These are phyloP conservation scores for Symbiotaphrina buchneri DNA, from an alignment of 495 filamentous ascomycete species.

Conservation along the genomic window DNA sequence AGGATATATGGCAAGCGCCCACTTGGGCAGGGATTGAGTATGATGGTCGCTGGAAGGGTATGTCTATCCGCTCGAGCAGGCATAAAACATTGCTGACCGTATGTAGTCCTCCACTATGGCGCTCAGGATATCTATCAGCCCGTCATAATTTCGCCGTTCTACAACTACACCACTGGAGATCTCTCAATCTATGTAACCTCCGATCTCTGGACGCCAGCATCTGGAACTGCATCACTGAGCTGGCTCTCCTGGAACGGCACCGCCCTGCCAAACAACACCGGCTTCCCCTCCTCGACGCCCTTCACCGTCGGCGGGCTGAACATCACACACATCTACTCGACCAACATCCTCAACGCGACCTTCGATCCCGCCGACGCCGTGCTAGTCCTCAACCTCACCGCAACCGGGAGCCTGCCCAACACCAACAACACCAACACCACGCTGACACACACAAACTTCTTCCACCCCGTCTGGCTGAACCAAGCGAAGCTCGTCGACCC, in stretches of 20 bases:
- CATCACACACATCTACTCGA: constrained; percentile 26
- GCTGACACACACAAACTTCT: constrained; percentile 33
- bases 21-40: no score
- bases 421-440: constrained; percentile 17
- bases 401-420: constrained; percentile 29
- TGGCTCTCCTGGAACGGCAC: constrained; percentile 16
- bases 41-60: no score
- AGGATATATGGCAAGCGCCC: no score
- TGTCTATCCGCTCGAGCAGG: no score
- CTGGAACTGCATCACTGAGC: constrained; percentile 11
- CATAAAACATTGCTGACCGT: no score
- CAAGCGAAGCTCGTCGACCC: constrained; percentile 33
- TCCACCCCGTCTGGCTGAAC: constrained; percentile 27
- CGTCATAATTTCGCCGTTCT: constrained; percentile 38
- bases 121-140: no score
- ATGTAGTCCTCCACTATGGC: no score
- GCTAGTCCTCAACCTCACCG: constrained; percentile 29
- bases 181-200: constrained; percentile 37
- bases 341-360: constrained; percentile 16
- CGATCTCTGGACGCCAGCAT: constrained; percentile 31
- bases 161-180: constrained; percentile 27
- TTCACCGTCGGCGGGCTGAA: constrained; percentile 40
- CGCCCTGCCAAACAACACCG: constrained; percentile 11
- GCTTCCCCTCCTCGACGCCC: constrained; percentile 10
- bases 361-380: constrained; percentile 22